Base-by-base conservation (phyloP, 768 basidiomycete species). In the Xerocomellus dryophilus region DNA sequence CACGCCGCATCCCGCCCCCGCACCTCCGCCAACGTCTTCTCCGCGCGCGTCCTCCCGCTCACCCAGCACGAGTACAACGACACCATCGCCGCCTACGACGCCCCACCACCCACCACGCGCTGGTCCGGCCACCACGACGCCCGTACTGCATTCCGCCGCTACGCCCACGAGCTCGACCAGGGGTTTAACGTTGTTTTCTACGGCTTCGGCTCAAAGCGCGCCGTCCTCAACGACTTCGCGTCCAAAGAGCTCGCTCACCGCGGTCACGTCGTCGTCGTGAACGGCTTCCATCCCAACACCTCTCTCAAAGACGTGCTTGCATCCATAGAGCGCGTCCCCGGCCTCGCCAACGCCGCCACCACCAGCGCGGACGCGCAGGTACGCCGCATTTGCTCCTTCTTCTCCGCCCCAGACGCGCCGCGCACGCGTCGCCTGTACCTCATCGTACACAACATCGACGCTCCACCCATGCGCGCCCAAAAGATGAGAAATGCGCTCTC, bases 131-230 rank as follows among this genome's bases (percentile, higher is more conserved):
- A 17, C 18, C 43, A 49, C 23, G 63, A 61, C 17, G 5, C 45
- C 23, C 45, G 36, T 17, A 59, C 67, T 5, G 72, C 81, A 17
- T 85, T 88, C 63, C 72, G 76, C 21, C 80, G 84, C 40, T 88
- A 87, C 67, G 71, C 81, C 41, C 73, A 77, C 56, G 93, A 98
- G 69, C 77, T 98, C 23, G 73, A 76, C 2, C 81, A 86, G 66
- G 94, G 93, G 1, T 98, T 93, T 77, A 94, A 91, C 68, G 73
- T 98, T 41, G 70, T 95, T 18, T 85, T 92, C 69, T 92, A 93
- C 63, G 96, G 96, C 1, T 82, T 84, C 62, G 96, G 96, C 6
- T 95, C 92, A 18, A 99, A 99, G 68, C 78, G 91, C 51, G 68
- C 65, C 17, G 60, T 88, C 9, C 74, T 99, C 31, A 90, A 96